A percentile compares a stretch with the other conserved stretches of the same genome.
phyloP scores from a whole-genome alignment of 2,329 filamentous ascomycete species.

The Claviceps arundinis region DNA sequence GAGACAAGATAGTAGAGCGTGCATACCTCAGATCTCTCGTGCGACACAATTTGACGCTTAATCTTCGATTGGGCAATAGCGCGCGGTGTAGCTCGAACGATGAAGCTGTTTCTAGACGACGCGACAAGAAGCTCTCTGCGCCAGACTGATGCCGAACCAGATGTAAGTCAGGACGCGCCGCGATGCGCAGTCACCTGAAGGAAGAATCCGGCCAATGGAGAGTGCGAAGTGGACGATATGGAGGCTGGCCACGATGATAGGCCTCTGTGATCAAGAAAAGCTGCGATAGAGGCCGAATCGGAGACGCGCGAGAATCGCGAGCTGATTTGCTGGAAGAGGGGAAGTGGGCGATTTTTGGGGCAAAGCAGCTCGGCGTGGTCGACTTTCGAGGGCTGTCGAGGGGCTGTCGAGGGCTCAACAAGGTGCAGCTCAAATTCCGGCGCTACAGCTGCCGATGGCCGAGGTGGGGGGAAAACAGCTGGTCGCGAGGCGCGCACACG shows the following conservation, averaged over 20 bases:
- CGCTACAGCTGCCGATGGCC: slow-evolving; percentile 7
- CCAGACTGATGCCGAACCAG: slow-evolving; percentile 13
- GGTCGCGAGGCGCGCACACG: background rate
- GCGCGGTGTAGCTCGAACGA: slow-evolving; percentile 9
- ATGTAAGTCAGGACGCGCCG: slow-evolving; percentile 8
- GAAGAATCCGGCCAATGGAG: slow-evolving; percentile 32
- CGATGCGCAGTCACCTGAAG: slow-evolving; percentile 37
- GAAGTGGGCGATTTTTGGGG: slow-evolving; percentile 10
- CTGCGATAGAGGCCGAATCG: slow-evolving; percentile 20
- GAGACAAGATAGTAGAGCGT: background rate
- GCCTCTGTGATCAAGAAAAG: slow-evolving; percentile 28
- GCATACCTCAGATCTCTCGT: slow-evolving; percentile 3
- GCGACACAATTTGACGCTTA: slow-evolving; percentile 3
- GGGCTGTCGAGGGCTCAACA: slow-evolving; percentile 2
- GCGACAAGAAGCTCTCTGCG: slow-evolving; percentile 9
- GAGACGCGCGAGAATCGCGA: slow-evolving; percentile 22
- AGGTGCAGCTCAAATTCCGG: slow-evolving; percentile 4
- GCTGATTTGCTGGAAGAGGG: slow-evolving; percentile 36
- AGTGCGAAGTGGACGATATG: slow-evolving; percentile 24
- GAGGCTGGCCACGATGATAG: slow-evolving; percentile 38
- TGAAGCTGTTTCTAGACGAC: slow-evolving; percentile 4
- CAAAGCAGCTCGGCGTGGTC: slow-evolving; percentile 2
- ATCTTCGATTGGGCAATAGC: background rate
- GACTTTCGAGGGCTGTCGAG: slow-evolving; percentile 1
- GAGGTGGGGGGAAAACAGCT: slow-evolving; percentile 3